Base-by-base conservation (phyloP, 176 grass and related monocot genomes). In the Rhynchospora tenuis region DNA sequence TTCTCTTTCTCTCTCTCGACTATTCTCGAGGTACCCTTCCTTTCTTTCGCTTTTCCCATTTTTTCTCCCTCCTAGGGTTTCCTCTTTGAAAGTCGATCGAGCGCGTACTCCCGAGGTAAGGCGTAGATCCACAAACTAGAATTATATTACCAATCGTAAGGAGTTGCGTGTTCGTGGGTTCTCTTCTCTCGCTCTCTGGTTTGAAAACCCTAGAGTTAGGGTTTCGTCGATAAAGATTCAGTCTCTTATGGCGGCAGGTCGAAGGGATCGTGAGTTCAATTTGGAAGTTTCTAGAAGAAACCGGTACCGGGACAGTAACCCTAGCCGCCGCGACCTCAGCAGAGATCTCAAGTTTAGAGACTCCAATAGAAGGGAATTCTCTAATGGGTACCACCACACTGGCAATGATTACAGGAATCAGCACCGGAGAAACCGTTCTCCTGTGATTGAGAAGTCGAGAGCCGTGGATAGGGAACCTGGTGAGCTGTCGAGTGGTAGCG, bases 261-360 rank as follows among this genome's bases (percentile, higher is more conserved):
- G 80, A 82, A 50, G 26, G 12, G 79, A 82, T 46, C 55, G 58
- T 9, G 79, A 82, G 6, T 82, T 66, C 2, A 64, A 66, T 47
- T 20, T 64, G 1, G 79, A 82, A 6, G 1, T 64, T 64, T 82
- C 79, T 47, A 82, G 79, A 50, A 66, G 79, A 42, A 82, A 64
- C 15, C 44, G 63, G 26, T 65, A 82, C 59, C 80, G 59, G 62
- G 43, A 65, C 3, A 68, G 79, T 16, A 64, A 64, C 79, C 42
- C 43, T 61, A 44, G 63, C 59, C 80, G 80, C 44, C 80, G 61
- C 0, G 80, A 82, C 14, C 11, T 82, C 20, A 28, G 59, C 24
- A 64, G 58, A 16, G 79, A 82, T 48, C 33, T n/a, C 11, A 82
- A 82, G 33, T 82, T 66, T 47, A 82, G 79, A 65, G 79, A 82